phyloP scores from a whole-genome alignment of 768 basidiomycete species.

The Tricholoma furcatifolium region DNA sequence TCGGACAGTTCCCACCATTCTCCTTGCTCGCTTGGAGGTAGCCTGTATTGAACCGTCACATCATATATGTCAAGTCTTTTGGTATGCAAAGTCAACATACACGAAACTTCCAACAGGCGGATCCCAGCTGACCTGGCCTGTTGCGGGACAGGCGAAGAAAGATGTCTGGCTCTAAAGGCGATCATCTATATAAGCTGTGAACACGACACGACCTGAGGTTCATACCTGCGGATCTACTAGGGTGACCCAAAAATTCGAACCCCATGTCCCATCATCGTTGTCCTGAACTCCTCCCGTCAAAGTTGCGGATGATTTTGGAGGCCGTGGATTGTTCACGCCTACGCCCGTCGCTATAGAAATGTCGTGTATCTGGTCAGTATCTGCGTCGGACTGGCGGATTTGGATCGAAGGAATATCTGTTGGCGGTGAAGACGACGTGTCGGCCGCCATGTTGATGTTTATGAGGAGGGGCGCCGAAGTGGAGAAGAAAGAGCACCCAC shows the following conservation, averaged over 20 bases:
- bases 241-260: constrained; percentile 93
- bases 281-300: constrained; percentile 28
- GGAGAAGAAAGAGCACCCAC: constrained; percentile 5
- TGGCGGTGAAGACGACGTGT: constrained; percentile 2
- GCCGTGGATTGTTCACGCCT: constrained; percentile 7
- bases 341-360: background rate
- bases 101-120: constrained; percentile 88
- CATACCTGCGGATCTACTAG: constrained; percentile 85
- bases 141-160: constrained; percentile 92
- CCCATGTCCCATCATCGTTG: constrained; percentile 64
- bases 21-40: constrained; percentile 81
- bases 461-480: background rate
- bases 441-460: constrained; percentile 5
- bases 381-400: background rate
- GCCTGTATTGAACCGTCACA: constrained; percentile 38
- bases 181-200: background rate
- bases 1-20: constrained; percentile 97
- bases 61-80: constrained; percentile 13
- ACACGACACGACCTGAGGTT: background rate
- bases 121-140: constrained; percentile 92
- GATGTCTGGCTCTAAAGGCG: constrained; percentile 51
- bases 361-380: background rate
- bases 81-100: constrained; percentile 41
- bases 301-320: constrained; percentile 7
- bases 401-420: constrained; percentile 3